Conservation (phyloP, 805 yeast genomes). For the Ascoidea tarda region DNA sequence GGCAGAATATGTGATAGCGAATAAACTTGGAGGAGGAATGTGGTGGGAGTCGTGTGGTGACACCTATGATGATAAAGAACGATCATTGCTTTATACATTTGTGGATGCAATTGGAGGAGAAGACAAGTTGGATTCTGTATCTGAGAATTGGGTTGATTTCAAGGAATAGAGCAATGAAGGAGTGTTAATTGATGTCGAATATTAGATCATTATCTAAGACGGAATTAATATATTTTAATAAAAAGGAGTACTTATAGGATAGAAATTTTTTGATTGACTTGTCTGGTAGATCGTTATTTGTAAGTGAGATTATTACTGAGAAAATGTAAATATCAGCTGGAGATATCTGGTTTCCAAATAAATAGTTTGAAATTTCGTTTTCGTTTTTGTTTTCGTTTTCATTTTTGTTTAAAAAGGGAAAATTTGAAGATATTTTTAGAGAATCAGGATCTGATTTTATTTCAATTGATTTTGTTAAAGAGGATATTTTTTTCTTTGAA, state of each 20-base stretch:
- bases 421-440: too few species aligned
- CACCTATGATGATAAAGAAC: slow-evolving; percentile 15
- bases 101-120: slow-evolving; percentile 16
- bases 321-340: background rate
- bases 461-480: too few species aligned
- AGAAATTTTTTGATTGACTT: background rate
- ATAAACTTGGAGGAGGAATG: slow-evolving; percentile 67
- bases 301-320: background rate
- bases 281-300: background rate
- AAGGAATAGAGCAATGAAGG: too few species aligned
- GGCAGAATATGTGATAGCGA: slow-evolving; percentile 37
- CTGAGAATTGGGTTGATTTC: background rate
- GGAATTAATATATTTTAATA: too few species aligned
- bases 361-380: background rate
- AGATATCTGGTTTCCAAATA: background rate
- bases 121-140: slow-evolving; percentile 3
- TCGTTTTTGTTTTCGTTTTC: too few species aligned
- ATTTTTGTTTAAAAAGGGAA: too few species aligned
- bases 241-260: background rate
- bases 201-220: too few species aligned
- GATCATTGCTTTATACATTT: slow-evolving; percentile 32
- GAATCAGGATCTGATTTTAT: too few species aligned
- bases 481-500: too few species aligned
- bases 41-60: slow-evolving; percentile 95
- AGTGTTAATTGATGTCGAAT: too few species aligned